Evolutionary conservation across 2,329 filamentous ascomycete genomes (phyloP).

Genomic region (Aspergillus chevalieri): DNA sequence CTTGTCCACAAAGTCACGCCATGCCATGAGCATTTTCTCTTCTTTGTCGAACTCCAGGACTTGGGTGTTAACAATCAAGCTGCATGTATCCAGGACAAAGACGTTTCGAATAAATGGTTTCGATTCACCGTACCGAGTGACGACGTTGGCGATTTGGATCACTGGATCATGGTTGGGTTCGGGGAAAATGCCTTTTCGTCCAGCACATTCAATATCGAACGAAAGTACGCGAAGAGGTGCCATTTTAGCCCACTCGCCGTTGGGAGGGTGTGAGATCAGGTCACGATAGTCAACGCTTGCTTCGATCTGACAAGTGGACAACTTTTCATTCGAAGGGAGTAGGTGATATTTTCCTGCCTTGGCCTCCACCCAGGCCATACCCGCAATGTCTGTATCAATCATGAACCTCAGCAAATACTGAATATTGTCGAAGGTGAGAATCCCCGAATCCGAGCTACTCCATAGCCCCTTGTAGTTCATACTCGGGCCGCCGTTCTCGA

Average conservation of each 20-base stretch:
- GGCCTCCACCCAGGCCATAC: constrained; percentile 97
- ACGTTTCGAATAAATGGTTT: constrained; percentile 96
- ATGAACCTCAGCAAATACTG: constrained; percentile 95
- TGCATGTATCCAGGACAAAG: constrained; percentile 88
- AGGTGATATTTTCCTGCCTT: constrained; percentile 67
- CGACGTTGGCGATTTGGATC: constrained; percentile 96
- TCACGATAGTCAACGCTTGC: constrained; percentile 76
- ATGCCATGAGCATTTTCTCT: constrained; percentile 82
- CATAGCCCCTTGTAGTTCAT: constrained; percentile 91
- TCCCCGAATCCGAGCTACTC: constrained; percentile 62
- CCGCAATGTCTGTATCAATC: constrained; percentile 89
- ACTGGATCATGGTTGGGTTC: constrained; percentile 88
- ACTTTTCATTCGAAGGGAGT: constrained; percentile 58
- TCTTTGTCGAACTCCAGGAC: constrained; percentile 78
- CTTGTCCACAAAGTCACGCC: constrained; percentile 82
- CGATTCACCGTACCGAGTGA: constrained; percentile 87
- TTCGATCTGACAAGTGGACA: constrained; percentile 96
- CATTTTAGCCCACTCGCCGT: constrained; percentile 97
- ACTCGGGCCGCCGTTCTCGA: constrained; percentile 59
- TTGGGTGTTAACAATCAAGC: constrained; percentile 89
- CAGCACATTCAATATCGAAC: constrained; percentile 98
- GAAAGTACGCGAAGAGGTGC: constrained; percentile 87
- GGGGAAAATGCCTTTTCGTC: constrained; percentile 94
- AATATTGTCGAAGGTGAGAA: constrained; percentile 92
- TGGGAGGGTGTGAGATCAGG: constrained; percentile 77